Base-by-base conservation (phyloP, 2,329 filamentous ascomycete genomes). In the Ophiostoma sp. region DNA sequence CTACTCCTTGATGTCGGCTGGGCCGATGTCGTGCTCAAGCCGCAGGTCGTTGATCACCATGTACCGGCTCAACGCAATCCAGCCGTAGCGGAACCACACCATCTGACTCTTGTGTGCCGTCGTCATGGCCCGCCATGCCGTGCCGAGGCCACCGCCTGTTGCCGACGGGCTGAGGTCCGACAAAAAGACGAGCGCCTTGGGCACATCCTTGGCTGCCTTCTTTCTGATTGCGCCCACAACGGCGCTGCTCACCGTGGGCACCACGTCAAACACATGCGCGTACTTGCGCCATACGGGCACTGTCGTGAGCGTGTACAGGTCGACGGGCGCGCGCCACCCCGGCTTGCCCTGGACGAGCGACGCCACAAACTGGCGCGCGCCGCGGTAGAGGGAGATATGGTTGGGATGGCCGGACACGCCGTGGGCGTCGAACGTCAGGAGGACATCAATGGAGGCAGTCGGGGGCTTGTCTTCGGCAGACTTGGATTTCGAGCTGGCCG, bases 11-110 rank as follows among this genome's bases (percentile, higher is more conserved):
- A 66, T 47, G 40, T 71, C 66, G 8, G 27, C 67, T 4, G n/a
- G n/a, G 40, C 69, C 69, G 65, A 68, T 74, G 18, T 77, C 74
- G 69, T 78, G 79, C 72, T 85, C 83, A 44, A 85, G 76, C 75
- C 82, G 84, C 78, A 99, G 76, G 77, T 98, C 93, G 78, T 99
- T 99, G 44, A 98, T 85, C 69, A 93, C 85, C 95, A 99, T 98
- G 79, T 98, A 99, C 70, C 95, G 84, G 75, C 93, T 95, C 69
- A 97, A 77, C 0, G 86, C 84, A 75, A 99, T 97, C 93, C 93
- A 99, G 2, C 93, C 92, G 85, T 93, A 98, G 7, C 95, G 87
- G 76, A 98, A 99, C 95, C 95, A 99, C 49, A 91, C 87, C 95
- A 99, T 99, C 83, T 99, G 95, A 78, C 93, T 97, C 79, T 87